These are phyloP conservation scores for Yamadazyma membranifaciens DNA, from an alignment of 1,139 yeast genomes.

Conservation along the genomic window DNA sequence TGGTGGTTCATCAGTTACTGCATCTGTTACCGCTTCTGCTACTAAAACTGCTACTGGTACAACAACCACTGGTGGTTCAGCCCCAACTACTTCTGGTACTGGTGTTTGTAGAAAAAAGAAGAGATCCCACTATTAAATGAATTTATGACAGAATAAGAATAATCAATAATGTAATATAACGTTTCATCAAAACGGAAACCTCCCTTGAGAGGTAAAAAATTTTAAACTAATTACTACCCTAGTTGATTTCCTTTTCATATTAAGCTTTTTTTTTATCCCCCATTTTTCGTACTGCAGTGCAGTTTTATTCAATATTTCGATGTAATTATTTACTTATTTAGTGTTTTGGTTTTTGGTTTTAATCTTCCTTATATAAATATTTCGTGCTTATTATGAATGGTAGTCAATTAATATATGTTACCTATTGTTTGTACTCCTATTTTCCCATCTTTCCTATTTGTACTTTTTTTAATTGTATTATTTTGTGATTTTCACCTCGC, in stretches of 20 bases:
- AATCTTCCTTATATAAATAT: neutral
- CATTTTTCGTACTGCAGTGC: constrained; percentile 5
- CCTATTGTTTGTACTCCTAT: neutral
- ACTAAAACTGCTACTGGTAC: constrained; percentile 18
- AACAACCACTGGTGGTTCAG: constrained; percentile 13
- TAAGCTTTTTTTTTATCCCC: neutral
- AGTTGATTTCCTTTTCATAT: neutral
- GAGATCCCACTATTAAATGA: constrained; percentile 17
- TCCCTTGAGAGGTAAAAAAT: neutral
- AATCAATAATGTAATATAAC: constrained; percentile 1
- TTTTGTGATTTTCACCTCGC: neutral
- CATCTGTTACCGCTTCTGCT: constrained; percentile 20
- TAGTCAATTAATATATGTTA: constrained; percentile 3
- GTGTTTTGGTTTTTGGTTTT: neutral
- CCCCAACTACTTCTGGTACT: constrained; percentile 15
- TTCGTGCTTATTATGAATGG: constrained; percentile 5
- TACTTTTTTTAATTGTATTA: neutral
- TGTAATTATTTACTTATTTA: neutral
- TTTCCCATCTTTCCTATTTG: neutral
- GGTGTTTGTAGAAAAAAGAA: constrained; percentile 18
- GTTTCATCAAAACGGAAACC: neutral
- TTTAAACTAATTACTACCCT: constrained; percentile 11
- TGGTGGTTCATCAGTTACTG: constrained; percentile 30
- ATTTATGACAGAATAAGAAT: constrained; percentile 3
- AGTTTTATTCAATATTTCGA: constrained; percentile 1